Base-by-base conservation (phyloP, 1,139 yeast genomes). In the Taphrina sp. region DNA sequence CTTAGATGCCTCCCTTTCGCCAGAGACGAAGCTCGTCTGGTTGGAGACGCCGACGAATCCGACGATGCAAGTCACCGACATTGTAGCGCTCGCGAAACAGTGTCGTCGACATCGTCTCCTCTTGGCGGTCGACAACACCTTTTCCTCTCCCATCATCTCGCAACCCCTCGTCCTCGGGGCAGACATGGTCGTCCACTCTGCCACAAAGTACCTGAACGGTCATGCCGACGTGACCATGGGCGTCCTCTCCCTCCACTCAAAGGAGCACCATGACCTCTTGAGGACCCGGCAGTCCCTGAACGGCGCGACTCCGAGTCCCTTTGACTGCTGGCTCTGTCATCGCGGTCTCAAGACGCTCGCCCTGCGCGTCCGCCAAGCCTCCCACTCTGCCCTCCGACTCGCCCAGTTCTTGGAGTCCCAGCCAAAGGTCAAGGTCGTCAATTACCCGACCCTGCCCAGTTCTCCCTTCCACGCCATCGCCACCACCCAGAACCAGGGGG, bases 221-320 rank as follows among this genome's bases (percentile, higher is more conserved):
- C 95, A 87, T 74, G 85, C 95, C 38, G 95, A 87, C 68, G 95
- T 87, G 37, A 94, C 87, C 57, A 79, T 86, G 77, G 95, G 95
- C 66, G 83, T 84, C 55, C 79, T 85, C 62, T 88, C 86, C 58
- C 80, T 88, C 64, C 83, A 80, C 75, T 71, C 72, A 64, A 81
- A 78, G 59, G 75, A 70, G 54, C 73, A 85, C 65, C 81, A 81
- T 72, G 81, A 82, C 62, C 75, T 75, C 65, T 77, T 82, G 70
- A 76, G 86, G 61, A 87, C 85, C 75, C 76, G 85, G 70, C 95
- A 86, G 72, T 87, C 87, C 66, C 95, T 95, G 62, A 76, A 85
- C 66, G 95, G 95, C 61, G 88, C 94, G 41, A 79, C 87, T 62
- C 95, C 95, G 62, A 85, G 95, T 34, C 87, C 95, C 52, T 87